Percentiles rank a stretch among this genome's conserved stretches.
phyloP scores from a whole-genome alignment of 257 asterid genomes.

The Petunia secreta region DNA sequence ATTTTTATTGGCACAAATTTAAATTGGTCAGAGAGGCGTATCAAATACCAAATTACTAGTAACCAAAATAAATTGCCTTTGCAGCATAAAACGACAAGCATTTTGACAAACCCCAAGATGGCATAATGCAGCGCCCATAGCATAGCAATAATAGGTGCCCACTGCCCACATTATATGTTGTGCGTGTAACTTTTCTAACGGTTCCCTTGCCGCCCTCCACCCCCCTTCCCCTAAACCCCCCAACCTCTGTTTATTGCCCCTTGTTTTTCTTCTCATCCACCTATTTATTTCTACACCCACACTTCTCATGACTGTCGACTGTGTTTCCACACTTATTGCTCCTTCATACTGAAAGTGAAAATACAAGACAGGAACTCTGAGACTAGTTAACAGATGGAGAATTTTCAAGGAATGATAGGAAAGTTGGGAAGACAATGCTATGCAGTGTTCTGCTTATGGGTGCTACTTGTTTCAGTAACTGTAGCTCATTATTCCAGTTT shows the following conservation, averaged over 20 bases:
- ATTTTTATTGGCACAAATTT: no score
- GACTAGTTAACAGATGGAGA: slow-evolving; percentile 28
- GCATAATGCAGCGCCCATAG: neutral
- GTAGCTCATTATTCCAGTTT: slow-evolving; percentile 33
- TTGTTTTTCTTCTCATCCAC: neutral
- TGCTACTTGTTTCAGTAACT: slow-evolving; percentile 38
- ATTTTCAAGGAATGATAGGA: slow-evolving; percentile 33
- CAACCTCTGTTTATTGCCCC: neutral
- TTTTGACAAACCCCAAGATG: neutral
- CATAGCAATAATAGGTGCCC: neutral
- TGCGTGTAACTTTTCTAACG: neutral
- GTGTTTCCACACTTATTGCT: neutral
- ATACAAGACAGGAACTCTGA: neutral
- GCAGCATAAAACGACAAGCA: neutral
- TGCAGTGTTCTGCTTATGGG: slow-evolving; percentile 50
- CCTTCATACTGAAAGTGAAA: neutral
- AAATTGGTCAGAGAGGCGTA: no score
- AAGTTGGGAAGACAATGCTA: slow-evolving; percentile 54
- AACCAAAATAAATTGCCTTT: neutral
- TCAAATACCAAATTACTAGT: no score
- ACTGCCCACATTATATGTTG: neutral
- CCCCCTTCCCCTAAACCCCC: no score
- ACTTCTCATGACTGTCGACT: neutral
- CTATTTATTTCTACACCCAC: neutral
- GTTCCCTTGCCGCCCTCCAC: neutral